These are phyloP conservation scores for Xylaria sp. DNA, from an alignment of 2,329 filamentous ascomycete species.

Conservation along the genomic window DNA sequence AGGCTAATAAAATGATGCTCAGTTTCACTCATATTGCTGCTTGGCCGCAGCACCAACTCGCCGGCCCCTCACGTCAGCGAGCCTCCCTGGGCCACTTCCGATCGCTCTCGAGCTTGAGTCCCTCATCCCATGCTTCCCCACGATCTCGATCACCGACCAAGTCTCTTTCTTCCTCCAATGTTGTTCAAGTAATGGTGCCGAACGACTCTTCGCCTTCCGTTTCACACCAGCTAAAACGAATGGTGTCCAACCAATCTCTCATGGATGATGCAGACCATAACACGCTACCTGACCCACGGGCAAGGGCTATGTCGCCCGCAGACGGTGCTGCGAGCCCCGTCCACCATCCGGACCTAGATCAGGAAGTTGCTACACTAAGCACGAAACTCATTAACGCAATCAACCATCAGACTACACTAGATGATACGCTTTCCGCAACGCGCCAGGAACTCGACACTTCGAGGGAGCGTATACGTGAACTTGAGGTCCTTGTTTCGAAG, in stretches of 20 bases:
- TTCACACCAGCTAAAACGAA: constrained; percentile 42
- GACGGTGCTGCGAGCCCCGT: constrained; percentile 44
- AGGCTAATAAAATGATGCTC: constrained; percentile 32
- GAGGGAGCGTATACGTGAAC: constrained; percentile 66
- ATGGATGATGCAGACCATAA: constrained; percentile 67
- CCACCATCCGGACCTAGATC: constrained; percentile 62
- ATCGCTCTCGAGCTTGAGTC: constrained; percentile 58
- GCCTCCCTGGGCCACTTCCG: constrained; percentile 56
- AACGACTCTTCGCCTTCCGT: constrained; percentile 41
- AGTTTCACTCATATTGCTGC: constrained; percentile 61
- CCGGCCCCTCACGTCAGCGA: constrained; percentile 43
- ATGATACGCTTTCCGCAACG: constrained; percentile 83
- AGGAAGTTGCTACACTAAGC: constrained; percentile 87
- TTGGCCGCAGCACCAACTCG: constrained; percentile 54
- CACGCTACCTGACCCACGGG: constrained; percentile 70
- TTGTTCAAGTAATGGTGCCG: constrained; percentile 36
- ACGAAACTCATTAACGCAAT: constrained; percentile 97
- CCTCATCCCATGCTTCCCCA: constrained; percentile 47
- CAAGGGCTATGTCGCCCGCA: constrained; percentile 55
- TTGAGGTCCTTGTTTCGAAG: constrained; percentile 70
- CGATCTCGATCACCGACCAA: constrained; percentile 47
- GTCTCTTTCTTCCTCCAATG: constrained; percentile 38
- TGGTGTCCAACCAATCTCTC: constrained; percentile 47
- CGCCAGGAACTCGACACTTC: constrained; percentile 82
- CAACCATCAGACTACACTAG: constrained; percentile 91